Evolutionary conservation across 106 monocot genomes (phyloP).

Genomic region (Dioscorea alata): DNA sequence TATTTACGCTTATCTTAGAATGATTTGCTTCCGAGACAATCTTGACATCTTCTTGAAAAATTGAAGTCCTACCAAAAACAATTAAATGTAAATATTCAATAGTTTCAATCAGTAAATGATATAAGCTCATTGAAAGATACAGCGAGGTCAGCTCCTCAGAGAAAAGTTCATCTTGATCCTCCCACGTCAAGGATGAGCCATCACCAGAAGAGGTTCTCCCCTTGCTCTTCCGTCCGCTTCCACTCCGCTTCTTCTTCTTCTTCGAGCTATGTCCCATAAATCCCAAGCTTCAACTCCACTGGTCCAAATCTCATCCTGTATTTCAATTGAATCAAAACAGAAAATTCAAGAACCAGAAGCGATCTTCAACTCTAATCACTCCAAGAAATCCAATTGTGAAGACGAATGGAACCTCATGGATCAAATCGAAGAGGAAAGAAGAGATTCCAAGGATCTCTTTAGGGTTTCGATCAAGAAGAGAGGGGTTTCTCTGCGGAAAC

Average conservation of each 20-base stretch:
- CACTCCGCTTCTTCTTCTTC: constrained; percentile 71
- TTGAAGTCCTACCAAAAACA: constrained; percentile 49
- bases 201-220: constrained; percentile 54
- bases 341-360: too few species aligned
- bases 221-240: constrained; percentile 36
- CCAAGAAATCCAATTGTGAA: not conserved
- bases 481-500: not conserved
- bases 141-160: constrained; percentile 76
- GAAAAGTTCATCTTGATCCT: constrained; percentile 42
- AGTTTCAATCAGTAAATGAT: too few species aligned
- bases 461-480: not conserved
- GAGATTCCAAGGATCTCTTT: not conserved
- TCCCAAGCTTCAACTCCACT: not conserved
- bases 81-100: not conserved
- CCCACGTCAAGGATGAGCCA: constrained; percentile 25
- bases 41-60: constrained; percentile 80
- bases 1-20: constrained; percentile 44
- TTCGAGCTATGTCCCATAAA: constrained; percentile 61
- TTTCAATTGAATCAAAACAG: too few species aligned
- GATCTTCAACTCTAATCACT: not conserved
- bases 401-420: not conserved
- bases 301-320: not conserved
- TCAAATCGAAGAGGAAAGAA: not conserved
- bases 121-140: constrained; percentile 15
- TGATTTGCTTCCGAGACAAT: constrained; percentile 45